phyloP scores from a whole-genome alignment of 2,329 filamentous ascomycete genomes.

The Tolypocladium ovalisporum region DNA sequence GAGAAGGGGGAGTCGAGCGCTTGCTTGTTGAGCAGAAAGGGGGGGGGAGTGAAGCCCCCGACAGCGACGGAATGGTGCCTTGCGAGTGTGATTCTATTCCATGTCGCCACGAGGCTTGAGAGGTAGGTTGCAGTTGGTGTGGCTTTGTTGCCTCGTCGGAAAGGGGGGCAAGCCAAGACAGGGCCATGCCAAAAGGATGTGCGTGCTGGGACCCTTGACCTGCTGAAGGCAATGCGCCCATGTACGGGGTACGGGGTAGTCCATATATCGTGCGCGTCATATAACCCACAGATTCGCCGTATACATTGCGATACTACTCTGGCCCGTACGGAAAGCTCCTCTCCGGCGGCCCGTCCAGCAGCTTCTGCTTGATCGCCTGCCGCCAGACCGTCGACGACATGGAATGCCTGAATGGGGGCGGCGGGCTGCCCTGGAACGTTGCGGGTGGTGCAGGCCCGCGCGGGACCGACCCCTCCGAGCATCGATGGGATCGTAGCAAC shows the following conservation, averaged over 20 bases:
- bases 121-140: not conserved
- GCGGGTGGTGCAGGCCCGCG: not conserved
- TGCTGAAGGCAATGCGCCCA: conserved; percentile 7
- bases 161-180: not conserved
- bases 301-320: not conserved
- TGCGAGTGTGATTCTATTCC: not conserved
- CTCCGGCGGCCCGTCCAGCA: not conserved
- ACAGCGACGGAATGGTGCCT: not conserved
- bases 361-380: not conserved
- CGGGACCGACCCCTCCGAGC: not conserved
- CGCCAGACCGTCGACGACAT: not conserved
- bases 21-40: not conserved
- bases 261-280: not conserved
- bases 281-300: not conserved
- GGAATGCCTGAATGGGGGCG: not conserved
- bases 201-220: conserved; percentile 6
- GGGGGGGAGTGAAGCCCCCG: not conserved
- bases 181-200: not conserved
- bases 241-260: not conserved
- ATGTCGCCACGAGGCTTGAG: not conserved
- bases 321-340: not conserved
- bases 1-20: not conserved
- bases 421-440: not conserved
- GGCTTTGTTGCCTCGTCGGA: not conserved
- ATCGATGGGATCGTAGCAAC: not conserved